Conservation (phyloP, 345 rosid species). For the Alliaria petiolata region DNA sequence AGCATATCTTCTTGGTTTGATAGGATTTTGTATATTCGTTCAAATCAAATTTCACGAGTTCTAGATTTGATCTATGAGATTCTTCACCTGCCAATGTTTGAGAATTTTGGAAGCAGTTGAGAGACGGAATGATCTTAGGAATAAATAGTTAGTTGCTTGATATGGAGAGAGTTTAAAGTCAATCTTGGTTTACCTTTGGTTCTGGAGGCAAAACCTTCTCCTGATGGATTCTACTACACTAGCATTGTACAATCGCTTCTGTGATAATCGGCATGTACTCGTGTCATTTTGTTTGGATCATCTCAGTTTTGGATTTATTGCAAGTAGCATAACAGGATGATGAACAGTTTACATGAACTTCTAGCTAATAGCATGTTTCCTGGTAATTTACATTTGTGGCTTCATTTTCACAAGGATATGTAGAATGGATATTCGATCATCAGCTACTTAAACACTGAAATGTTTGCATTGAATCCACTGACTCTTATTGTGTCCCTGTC, state of each 20-base stretch:
- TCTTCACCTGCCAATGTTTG: neutral
- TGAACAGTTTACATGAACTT: neutral
- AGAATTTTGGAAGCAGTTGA: neutral
- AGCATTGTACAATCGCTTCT: neutral
- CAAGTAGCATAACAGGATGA: neutral
- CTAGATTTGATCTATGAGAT: neutral
- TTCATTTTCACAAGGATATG: too few species aligned
- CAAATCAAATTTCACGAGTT: neutral
- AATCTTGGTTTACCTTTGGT: neutral
- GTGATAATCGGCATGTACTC: neutral
- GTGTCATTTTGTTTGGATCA: neutral
- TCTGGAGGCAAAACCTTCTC: neutral
- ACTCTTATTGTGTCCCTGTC: neutral
- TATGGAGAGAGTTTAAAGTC: neutral
- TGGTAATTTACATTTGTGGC: neutral
- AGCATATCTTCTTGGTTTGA: too few species aligned
- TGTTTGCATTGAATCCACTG: slow-evolving; percentile 40
- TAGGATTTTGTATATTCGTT: neutral
- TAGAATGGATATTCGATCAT: too few species aligned
- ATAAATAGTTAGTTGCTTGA: neutral
- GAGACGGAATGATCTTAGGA: neutral
- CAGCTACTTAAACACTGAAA: neutral
- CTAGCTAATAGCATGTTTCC: neutral
- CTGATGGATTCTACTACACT: neutral
- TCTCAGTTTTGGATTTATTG: neutral